Evolutionary conservation across 306 rosid species (phyloP), one percentile per base, ranked within the genome.

Genomic region (Bauhinia variegata): DNA sequence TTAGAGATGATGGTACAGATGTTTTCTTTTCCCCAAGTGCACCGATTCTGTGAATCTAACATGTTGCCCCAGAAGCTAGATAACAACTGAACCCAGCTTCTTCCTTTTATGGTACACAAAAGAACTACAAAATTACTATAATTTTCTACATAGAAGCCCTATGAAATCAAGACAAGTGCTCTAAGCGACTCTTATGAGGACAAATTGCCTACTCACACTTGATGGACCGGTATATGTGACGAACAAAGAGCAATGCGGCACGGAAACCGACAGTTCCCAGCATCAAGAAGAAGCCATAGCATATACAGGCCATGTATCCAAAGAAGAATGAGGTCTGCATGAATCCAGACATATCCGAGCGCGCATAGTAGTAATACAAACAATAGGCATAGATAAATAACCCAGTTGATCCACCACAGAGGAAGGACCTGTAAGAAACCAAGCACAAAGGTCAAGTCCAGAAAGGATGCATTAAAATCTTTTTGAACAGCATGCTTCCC

Each of bases 231-330:
- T 86, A 86, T 65, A 86, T 86, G 84, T 86, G 88, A 38, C 88
- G 91, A 1, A 86, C 88, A 66, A 83, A 83, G 51, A 86, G 75
- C 61, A 86, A 52, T 36, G 88, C 84, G 7, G 91, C 91, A n/a
- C 88, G 84, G 74, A 83, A 86, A 4, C 91, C 88, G n/a, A 86
- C 84, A 11, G 77, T 64, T 62, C 91, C 91, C 30, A 86, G 88
- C 91, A 86, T 86, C 65, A 86, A 83, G 83, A 83, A 86, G 86
- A 86, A 80, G 52, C 88, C 91, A 57, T 83, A 86, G 85, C 91
- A 80, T 67, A 86, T 78, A 64, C 88, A 80, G 37, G 88, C 88
- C 91, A 86, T 86, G 88, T 83, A 86, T 6, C 91, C 91, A 8
- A 86, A 83, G 86, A 86, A 86, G 70, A 86, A 86, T 0, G 91